Evolutionary conservation across 2,329 filamentous ascomycete species (phyloP), one percentile per base, ranked within the genome.

Genomic region (Phaeosphaeria sp.): DNA sequence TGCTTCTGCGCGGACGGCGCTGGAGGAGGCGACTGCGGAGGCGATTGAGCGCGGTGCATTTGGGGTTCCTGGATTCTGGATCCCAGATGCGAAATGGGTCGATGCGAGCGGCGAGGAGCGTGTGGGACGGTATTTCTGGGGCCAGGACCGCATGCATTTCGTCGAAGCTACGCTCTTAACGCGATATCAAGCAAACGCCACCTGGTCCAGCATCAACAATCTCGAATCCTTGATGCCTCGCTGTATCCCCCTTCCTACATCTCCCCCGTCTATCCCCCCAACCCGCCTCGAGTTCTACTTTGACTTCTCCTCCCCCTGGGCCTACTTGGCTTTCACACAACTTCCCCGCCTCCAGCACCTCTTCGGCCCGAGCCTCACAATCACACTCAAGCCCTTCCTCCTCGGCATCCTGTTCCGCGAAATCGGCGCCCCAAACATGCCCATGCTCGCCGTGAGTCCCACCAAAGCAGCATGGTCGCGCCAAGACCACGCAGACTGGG

Each of bases 101-200:
- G 30, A 36, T 36, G 30, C 13, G 30, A 15, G 13, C 7, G 30
- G 30, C 9, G 48, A 64, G 5, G 39, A 55, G 33, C 55, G 42
- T 6, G 48, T 20, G 5, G 73, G 72, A 0, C 55, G 73, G 9
- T 74, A 72, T 48, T 76, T 67, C 23, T 77, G 72, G 73, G 74
- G 74, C 0, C 73, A 77, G 51, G 74, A 76, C 60, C 66, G 71
- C 0, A 76, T 77, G 72, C 72, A 75, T 49, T 75, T 77, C 42
- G 74, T 75, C 2, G 73, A 77, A 46, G 74, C 71, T 1, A 60
- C 66, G 3, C 49, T 75, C 5, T 36, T 64, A 13, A 63, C 65
- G 1, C 36, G 68, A 0, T 52, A 54, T 27, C 25, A n/a, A n/a
- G n/a, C n/a, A n/a, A n/a, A n/a, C n/a, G n/a, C n/a, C n/a, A n/a